Conservation (phyloP, 208 protist species). For the Acanthamoeba sp. region DNA sequence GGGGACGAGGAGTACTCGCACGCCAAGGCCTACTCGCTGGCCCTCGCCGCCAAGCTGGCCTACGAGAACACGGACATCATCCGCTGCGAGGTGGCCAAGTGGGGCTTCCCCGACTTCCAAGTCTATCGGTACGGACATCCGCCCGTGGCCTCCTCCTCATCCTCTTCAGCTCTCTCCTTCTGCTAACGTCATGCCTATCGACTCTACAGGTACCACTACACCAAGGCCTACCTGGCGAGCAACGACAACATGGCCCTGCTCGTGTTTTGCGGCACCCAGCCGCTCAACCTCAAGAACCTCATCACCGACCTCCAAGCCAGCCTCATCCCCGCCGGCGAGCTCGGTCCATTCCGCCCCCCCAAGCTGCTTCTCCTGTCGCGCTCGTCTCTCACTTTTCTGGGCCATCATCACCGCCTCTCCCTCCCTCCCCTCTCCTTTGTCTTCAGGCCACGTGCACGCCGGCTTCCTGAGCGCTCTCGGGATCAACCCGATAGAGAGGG, state of each 20-base stretch:
- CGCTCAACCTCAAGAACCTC: constrained; percentile 53
- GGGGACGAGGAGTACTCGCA: background rate
- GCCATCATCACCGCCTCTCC: too few relatives aligned
- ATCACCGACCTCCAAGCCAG: constrained; percentile 49
- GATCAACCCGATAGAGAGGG: background rate
- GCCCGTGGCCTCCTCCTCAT: background rate
- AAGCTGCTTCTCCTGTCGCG: too few relatives aligned
- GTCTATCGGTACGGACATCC: background rate
- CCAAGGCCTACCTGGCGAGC: constrained; percentile 50
- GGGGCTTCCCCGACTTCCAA: background rate
- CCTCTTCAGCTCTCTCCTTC: background rate
- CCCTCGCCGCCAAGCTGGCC: constrained; percentile 46
- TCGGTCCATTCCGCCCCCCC: background rate
- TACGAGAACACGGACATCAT: constrained; percentile 60
- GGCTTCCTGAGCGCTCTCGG: constrained; percentile 32
- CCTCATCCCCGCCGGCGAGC: background rate
- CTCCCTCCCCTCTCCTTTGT: too few relatives aligned
- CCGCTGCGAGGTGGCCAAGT: constrained; percentile 38
- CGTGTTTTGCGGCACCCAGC: constrained; percentile 23
- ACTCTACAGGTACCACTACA: constrained; percentile 9
- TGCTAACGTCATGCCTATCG: too few relatives aligned
- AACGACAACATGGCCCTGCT: constrained; percentile 61
- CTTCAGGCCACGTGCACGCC: background rate
- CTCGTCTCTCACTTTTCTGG: too few relatives aligned
- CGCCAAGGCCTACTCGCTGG: constrained; percentile 36